Evolutionary conservation across 495 filamentous ascomycete genomes (phyloP), one percentile per base, ranked within the genome.

Genomic region (Venustampulla echinocandica): DNA sequence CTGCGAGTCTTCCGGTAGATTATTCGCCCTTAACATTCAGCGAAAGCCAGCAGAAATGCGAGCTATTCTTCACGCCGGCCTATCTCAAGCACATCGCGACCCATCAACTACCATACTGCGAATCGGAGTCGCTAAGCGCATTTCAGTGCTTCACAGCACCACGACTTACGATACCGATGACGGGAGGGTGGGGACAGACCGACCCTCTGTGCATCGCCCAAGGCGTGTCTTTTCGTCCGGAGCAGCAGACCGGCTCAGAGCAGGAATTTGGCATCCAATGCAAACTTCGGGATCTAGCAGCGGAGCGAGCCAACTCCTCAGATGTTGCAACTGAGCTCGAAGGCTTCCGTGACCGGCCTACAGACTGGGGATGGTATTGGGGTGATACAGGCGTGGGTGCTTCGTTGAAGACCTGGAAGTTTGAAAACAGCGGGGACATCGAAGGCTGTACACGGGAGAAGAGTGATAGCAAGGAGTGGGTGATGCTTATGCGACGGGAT

Each of bases 401-500:
- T 42, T 43, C 38, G 42, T 43, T 51, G 27, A 40, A 46, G 23
- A 40, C 38, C 37, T 51, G 48, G 48, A 47, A 47, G 35, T 47
- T 47, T 41, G 45, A 47, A 47, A 47, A 47, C 22, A 41, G 45
- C 45, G 45, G 45, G 45, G 43, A 51, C 42, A 46, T 51, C 42
- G 48, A 40, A 33, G 34, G 24, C 48, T 51, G 48, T 46, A 46
- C 33, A 42, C 40, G 42, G 30, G 42, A 51, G 42, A 40, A 46
- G 14, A 51, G 40, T 43, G 45, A 53, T 48, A 43, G 45, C 21
- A 44, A 36, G 25, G 53, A 56, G 47, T 62, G 53, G 37, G 55
- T 61, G 3, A 59, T 70, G 33, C 46, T 68, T 20, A 47, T 67
- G 42, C 63, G 64, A 38, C 62, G 65, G 21, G 65, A 69, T 47